Conservation (phyloP, 2,329 filamentous ascomycete species). For the Dactylellina parvicollis region DNA sequence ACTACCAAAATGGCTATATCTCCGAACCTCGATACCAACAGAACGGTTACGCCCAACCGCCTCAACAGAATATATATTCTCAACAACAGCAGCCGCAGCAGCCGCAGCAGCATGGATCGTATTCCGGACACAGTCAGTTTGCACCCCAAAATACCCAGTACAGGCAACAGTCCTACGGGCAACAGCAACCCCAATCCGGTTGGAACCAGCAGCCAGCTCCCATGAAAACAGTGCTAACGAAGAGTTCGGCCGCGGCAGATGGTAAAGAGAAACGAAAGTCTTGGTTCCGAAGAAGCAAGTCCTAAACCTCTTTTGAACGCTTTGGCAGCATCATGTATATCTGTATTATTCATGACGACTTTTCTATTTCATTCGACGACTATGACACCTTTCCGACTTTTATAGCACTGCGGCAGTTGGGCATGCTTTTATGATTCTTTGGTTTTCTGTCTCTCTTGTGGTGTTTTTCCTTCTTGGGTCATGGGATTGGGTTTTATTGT, state of each 20-base stretch:
- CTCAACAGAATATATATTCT: background rate
- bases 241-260: constrained; percentile 43
- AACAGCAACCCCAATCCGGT: constrained; percentile 30
- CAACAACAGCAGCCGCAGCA: constrained; percentile 15
- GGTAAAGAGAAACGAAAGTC: constrained; percentile 47
- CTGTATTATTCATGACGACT: background rate
- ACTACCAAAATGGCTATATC: constrained; percentile 41
- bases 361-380: constrained; percentile 7
- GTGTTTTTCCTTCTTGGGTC: constrained; percentile 8
- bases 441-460: constrained; percentile 7
- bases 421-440: constrained; percentile 35
- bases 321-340: background rate
- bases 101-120: constrained; percentile 30
- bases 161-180: constrained; percentile 38
- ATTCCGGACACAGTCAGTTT: constrained; percentile 35
- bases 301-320: constrained; percentile 9
- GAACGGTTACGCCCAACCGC: constrained; percentile 21
- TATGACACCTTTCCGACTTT: background rate
- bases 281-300: constrained; percentile 51
- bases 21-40: constrained; percentile 34
- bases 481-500: constrained; percentile 30
- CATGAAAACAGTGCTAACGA: constrained; percentile 33
- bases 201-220: constrained; percentile 37
- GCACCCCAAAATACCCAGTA: constrained; percentile 32
- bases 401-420: constrained; percentile 6